A percentile compares a stretch with the other conserved stretches of the same genome.
These are phyloP conservation scores for Populus simonii DNA, from an alignment of 345 rosid genomes.

Conservation along the genomic window DNA sequence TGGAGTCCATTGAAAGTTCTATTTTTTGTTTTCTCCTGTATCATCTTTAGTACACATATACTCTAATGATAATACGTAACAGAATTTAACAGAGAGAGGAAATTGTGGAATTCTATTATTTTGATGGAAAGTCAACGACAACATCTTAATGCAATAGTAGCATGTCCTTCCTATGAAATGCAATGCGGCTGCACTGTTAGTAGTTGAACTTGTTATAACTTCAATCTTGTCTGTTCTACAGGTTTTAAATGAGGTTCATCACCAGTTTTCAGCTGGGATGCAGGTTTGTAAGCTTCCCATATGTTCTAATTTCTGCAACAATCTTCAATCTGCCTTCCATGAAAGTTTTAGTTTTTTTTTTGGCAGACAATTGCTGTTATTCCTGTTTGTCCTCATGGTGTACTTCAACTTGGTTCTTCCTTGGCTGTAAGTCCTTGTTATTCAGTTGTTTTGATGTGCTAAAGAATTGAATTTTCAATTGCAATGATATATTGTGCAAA, in stretches of 20 bases:
- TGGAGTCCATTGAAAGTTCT: neutral
- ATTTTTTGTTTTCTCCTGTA: neutral
- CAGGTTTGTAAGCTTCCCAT: constrained; percentile 52
- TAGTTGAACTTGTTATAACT: constrained; percentile 11
- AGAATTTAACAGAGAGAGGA: neutral
- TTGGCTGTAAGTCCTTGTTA: constrained; percentile 48
- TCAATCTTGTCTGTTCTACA: constrained; percentile 25
- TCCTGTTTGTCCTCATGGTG: constrained; percentile 82
- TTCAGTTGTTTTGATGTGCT: neutral
- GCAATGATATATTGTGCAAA: neutral
- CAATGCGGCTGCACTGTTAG: neutral
- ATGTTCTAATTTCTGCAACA: neutral
- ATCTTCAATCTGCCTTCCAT: constrained; percentile 11
- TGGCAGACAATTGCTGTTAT: constrained; percentile 79
- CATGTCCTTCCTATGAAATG: neutral
- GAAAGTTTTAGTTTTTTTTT: constrained; percentile 5
- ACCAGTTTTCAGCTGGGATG: constrained; percentile 85
- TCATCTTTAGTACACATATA: neutral
- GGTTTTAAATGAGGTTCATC: constrained; percentile 71
- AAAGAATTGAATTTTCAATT: neutral
- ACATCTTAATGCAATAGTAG: neutral
- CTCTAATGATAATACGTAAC: neutral
- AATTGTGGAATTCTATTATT: neutral
- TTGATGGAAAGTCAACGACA: neutral
- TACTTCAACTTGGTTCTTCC: constrained; percentile 87